phyloP scores from a whole-genome alignment of 305 asterid genomes.

The Plantago lanceolata region DNA sequence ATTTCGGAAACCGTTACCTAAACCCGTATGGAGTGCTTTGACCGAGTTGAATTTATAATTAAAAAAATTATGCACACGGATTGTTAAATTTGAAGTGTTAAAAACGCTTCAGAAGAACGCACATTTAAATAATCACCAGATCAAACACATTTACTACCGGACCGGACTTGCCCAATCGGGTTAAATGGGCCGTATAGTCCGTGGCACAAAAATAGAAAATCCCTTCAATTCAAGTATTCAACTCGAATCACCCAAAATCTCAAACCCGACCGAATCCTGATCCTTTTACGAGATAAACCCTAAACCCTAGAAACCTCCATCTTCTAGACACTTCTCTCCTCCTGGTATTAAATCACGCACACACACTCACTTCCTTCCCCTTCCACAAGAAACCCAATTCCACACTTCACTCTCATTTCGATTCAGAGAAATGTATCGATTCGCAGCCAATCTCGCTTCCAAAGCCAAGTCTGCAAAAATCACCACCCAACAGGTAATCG shows the following conservation, averaged over 20 bases:
- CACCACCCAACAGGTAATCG: slow-evolving; percentile 5
- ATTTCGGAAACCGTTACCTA: too few relatives aligned
- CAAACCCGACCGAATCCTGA: neutral
- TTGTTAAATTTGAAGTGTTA: too few relatives aligned
- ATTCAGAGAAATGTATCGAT: slow-evolving; percentile 42
- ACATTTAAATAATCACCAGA: too few relatives aligned
- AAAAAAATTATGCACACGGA: too few relatives aligned
- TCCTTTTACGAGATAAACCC: slow-evolving; percentile 1
- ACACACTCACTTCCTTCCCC: neutral
- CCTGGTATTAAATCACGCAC: neutral
- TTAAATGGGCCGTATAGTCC: too few relatives aligned
- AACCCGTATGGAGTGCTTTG: too few relatives aligned
- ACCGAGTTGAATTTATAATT: too few relatives aligned
- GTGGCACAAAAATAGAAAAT: too few relatives aligned
- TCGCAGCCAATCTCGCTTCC: slow-evolving; percentile 69
- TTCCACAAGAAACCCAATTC: neutral
- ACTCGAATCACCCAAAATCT: neutral
- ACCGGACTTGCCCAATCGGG: too few relatives aligned
- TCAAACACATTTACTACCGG: too few relatives aligned
- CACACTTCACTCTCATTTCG: neutral
- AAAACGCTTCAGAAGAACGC: too few relatives aligned
- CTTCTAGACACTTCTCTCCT: slow-evolving; percentile 8
- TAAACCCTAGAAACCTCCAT: slow-evolving; percentile 5
- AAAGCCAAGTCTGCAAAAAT: slow-evolving; percentile 51
- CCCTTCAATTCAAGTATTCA: too few relatives aligned